Evolutionary conservation across 306 rosid species (phyloP), one percentile per base, ranked within the genome.

Genomic region (Ziziphus jujuba): DNA sequence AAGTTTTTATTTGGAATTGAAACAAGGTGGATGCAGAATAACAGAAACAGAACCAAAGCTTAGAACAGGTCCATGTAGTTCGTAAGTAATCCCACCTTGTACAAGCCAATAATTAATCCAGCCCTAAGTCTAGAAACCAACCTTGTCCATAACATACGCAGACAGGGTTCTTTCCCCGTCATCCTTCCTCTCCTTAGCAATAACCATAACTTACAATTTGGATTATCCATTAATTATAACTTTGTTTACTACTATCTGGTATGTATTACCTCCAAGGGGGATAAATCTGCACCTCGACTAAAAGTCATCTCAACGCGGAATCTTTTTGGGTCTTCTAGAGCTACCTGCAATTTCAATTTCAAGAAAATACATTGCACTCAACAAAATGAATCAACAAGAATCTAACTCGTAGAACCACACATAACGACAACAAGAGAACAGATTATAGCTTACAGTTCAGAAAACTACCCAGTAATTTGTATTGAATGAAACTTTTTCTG

Each of bases 261-360:
- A 63, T 65, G 64, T 62, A 72, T 82, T 90, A 93, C 99, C 99
- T 90, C 83, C 76, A 93, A 69, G 17, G 97, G 96, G 55, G 91
- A 88, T 71, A 93, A 84, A 83, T 93, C 99, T 19, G 99, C 97
- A 59, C 99, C 99, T 25, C 97, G 95, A 80, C 99, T 93, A 62
- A 82, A 93, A 40, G 97, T 86, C 85, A 93, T 66, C 76, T 93
- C 99, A 50, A 93, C 64, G 20, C 97, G 96, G 76, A 83, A 90
- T 81, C 87, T 80, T 82, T 73, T 81, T 35, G 99, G 90, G 77
- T 93, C 97, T 75, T 93, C 97, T 70, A 88, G 74, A 62, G 90
- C 75, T 57, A 90, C 97, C 99, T 93, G 89, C 79, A 59, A 72
- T 71, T 78, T 67, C 63, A 56, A 67, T 85, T 74, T 52, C 56